These are phyloP conservation scores for Cicer pinnatifidum DNA, from an alignment of 306 rosid species.

Conservation along the genomic window DNA sequence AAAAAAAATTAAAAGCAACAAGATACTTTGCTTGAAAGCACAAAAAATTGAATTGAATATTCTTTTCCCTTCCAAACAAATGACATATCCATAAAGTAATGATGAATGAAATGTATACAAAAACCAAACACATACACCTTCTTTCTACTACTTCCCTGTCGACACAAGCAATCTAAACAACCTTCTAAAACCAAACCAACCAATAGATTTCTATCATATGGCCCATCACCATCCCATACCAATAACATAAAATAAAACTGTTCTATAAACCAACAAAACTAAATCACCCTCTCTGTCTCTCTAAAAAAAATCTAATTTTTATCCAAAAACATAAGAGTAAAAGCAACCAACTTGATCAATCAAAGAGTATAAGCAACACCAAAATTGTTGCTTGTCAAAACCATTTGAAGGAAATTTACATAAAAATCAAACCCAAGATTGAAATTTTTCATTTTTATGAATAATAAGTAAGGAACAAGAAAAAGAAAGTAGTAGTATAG, in stretches of 20 bases:
- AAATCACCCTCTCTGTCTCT: slow-evolving; percentile 34
- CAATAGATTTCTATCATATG: slow-evolving; percentile 9
- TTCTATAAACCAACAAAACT: slow-evolving; percentile 43
- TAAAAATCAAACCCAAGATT: slow-evolving; percentile 42
- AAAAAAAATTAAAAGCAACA: slow-evolving; percentile 38
- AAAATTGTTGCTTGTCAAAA: slow-evolving; percentile 64
- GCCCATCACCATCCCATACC: slow-evolving; percentile 48
- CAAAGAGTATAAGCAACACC: slow-evolving; percentile 68
- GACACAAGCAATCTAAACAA: slow-evolving; percentile 47
- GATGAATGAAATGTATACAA: slow-evolving; percentile 15
- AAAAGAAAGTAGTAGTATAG: not conserved
- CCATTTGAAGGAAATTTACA: slow-evolving; percentile 39
- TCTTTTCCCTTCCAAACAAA: slow-evolving; percentile 48
- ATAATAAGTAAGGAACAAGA: not conserved
- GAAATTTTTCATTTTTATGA: slow-evolving; percentile 2
- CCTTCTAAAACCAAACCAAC: slow-evolving; percentile 24
- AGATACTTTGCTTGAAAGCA: slow-evolving; percentile 72
- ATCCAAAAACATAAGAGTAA: slow-evolving; percentile 35
- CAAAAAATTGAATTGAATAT: slow-evolving; percentile 46
- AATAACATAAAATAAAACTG: slow-evolving; percentile 45
- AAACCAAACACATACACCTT: slow-evolving; percentile 34
- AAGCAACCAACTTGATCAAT: slow-evolving; percentile 27
- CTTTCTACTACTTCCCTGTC: slow-evolving; percentile 2
- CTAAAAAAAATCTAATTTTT: not conserved
- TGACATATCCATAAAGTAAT: not conserved